phyloP scores from a whole-genome alignment of 352 stramenopile genomes.

The Phytophthora megakarya region DNA sequence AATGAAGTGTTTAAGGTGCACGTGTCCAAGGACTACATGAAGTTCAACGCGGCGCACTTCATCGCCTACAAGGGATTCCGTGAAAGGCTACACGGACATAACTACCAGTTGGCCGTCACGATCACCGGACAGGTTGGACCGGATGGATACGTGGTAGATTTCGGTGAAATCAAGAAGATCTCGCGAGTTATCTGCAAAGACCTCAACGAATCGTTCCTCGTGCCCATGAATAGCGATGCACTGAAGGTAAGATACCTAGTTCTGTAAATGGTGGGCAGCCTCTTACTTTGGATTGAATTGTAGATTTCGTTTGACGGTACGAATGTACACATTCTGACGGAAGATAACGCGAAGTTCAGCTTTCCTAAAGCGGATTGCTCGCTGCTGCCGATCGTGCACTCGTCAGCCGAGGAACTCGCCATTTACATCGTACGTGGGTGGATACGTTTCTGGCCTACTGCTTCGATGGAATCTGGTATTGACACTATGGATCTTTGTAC shows the following conservation, averaged over 20 bases:
- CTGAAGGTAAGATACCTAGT: slow-evolving; percentile 62
- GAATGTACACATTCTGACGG: slow-evolving; percentile 92
- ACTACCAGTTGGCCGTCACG: slow-evolving; percentile 95
- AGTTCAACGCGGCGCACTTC: slow-evolving; percentile 91
- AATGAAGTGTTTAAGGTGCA: slow-evolving; percentile 89
- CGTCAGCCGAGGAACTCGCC: slow-evolving; percentile 96
- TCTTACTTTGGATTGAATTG: not conserved
- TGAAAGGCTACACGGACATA: slow-evolving; percentile 97
- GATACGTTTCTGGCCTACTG: not conserved
- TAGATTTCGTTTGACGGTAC: slow-evolving; percentile 85
- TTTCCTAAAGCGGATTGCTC: slow-evolving; percentile 96
- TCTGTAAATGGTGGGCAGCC: not conserved
- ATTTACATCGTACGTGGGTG: slow-evolving; percentile 90
- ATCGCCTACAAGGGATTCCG: slow-evolving; percentile 94
- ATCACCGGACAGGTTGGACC: slow-evolving; percentile 83
- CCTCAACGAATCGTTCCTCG: slow-evolving; percentile 98
- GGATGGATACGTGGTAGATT: slow-evolving; percentile 98
- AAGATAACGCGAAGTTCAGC: slow-evolving; percentile 95
- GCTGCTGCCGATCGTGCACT: slow-evolving; percentile 96
- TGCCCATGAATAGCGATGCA: slow-evolving; percentile 94
- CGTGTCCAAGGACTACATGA: slow-evolving; percentile 92
- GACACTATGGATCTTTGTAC: not conserved
- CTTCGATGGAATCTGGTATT: not conserved
- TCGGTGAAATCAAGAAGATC: slow-evolving; percentile 98
- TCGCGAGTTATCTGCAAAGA: slow-evolving; percentile 94